Percentiles rank a stretch among this genome's conserved stretches.
These are phyloP conservation scores for Passiflora organensis DNA, from an alignment of 345 rosid genomes.

Conservation along the genomic window DNA sequence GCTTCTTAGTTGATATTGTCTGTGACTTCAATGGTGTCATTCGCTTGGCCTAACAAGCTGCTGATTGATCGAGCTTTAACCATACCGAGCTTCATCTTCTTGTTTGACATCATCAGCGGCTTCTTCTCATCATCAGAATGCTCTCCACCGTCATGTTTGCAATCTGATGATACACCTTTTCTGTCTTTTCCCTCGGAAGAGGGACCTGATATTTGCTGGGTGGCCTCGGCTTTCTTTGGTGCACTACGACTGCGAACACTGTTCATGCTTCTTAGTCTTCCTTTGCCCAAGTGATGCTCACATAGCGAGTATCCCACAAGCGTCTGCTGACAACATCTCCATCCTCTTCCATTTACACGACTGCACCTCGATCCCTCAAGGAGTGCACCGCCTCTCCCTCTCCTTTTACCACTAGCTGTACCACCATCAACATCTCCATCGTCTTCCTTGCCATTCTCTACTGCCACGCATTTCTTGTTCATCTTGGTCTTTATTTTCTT, in stretches of 20 bases:
- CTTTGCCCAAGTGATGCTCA: slow-evolving; percentile 97
- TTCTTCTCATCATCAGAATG: slow-evolving; percentile 19
- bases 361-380: slow-evolving; percentile 92
- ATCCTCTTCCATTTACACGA: slow-evolving; percentile 92
- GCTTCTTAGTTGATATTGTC: slow-evolving; percentile 6
- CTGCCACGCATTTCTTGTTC: slow-evolving; percentile 34
- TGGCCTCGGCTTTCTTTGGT: slow-evolving; percentile 7
- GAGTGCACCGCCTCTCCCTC: slow-evolving; percentile 43
- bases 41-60: slow-evolving; percentile 68
- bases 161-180: not conserved
- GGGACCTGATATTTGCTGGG: not conserved
- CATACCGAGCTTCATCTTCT: slow-evolving; percentile 68
- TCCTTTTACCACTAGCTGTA: slow-evolving; percentile 29
- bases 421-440: not conserved
- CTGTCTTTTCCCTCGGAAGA: slow-evolving; percentile 3
- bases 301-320: slow-evolving; percentile 91
- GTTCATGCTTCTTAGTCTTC: slow-evolving; percentile 68
- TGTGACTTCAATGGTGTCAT: slow-evolving; percentile 8
- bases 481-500: slow-evolving; percentile 40
- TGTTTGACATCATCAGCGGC: slow-evolving; percentile 31
- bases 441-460: not conserved
- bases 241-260: slow-evolving; percentile 36
- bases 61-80: slow-evolving; percentile 94
- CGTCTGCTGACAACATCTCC: slow-evolving; percentile 95
- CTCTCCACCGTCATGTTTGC: not conserved